These are phyloP conservation scores for Agrocybe chaxingu DNA, from an alignment of 768 basidiomycete species.

Conservation along the genomic window DNA sequence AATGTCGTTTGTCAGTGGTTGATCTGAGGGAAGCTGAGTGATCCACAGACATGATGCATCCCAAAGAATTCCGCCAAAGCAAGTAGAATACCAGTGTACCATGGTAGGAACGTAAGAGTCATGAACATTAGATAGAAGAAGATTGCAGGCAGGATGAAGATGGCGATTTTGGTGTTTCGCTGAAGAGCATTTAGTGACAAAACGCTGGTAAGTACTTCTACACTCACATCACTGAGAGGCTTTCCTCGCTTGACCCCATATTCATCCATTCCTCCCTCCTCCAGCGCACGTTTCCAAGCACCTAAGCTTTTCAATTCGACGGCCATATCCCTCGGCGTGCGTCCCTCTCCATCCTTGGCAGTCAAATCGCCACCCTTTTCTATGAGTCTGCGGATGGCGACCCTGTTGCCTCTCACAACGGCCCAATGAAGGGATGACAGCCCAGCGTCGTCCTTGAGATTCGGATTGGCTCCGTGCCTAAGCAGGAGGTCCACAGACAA, in stretches of 20 bases:
- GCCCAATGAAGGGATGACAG: conserved; percentile 96
- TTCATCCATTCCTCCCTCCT: conserved; percentile 82
- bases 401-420: conserved; percentile 89
- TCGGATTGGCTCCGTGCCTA: conserved; percentile 80
- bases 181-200: conserved; percentile 22
- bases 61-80: conserved; percentile 85
- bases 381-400: conserved; percentile 79
- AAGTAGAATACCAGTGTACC: conserved; percentile 85
- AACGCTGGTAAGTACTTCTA: not conserved
- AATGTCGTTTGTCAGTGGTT: conserved; percentile 7
- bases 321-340: conserved; percentile 94
- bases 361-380: conserved; percentile 83
- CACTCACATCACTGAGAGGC: conserved; percentile 65
- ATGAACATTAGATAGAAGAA: conserved; percentile 83
- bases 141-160: conserved; percentile 74
- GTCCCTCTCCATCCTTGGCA: conserved; percentile 77
- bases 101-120: conserved; percentile 79
- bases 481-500: conserved; percentile 90
- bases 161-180: conserved; percentile 79
- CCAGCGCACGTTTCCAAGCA: conserved; percentile 85
- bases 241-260: conserved; percentile 64
- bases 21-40: conserved; percentile 4
- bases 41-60: conserved; percentile 83
- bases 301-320: conserved; percentile 87
- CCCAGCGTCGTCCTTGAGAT: conserved; percentile 74